Conservation (phyloP, 202 grass and related monocot species). For the Eragrostis tef region DNA sequence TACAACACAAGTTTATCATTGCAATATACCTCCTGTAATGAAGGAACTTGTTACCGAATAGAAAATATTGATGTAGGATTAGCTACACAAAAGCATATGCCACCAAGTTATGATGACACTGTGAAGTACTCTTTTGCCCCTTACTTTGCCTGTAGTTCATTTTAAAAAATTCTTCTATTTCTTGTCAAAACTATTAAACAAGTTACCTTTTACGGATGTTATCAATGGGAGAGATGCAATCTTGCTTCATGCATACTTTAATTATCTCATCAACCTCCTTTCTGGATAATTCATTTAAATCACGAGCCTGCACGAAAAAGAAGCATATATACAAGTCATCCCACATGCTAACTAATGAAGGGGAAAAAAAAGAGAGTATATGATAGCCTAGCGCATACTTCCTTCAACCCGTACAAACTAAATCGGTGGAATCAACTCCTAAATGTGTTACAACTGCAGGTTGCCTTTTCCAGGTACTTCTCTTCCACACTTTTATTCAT, state of each 20-base stretch:
- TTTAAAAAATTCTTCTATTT: not conserved
- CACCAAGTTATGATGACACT: not conserved
- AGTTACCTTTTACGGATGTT: constrained; percentile 80
- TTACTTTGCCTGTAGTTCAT: not conserved
- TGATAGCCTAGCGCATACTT: constrained; percentile 24
- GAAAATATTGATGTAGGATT: constrained; percentile 22
- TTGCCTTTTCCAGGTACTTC: not conserved
- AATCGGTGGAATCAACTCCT: constrained; percentile 6
- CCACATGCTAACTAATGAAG: constrained; percentile 37
- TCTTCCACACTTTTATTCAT: constrained; percentile 6
- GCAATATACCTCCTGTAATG: constrained; percentile 87
- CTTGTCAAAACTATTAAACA: not conserved
- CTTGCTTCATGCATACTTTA: constrained; percentile 74
- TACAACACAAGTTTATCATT: constrained; percentile 87
- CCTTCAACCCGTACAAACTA: constrained; percentile 16
- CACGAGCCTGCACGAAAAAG: constrained; percentile 65
- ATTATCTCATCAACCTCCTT: constrained; percentile 97
- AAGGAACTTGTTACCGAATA: constrained; percentile 37
- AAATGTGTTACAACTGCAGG: not conserved
- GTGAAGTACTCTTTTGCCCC: not conserved
- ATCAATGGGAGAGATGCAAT: constrained; percentile 79
- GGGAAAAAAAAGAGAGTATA: constrained; percentile 42
- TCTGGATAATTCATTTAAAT: constrained; percentile 93
- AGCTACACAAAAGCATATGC: constrained; percentile 17
- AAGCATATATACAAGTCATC: not conserved